Conservation (phyloP, 345 rosid species). For the Arabis hirsuta region DNA sequence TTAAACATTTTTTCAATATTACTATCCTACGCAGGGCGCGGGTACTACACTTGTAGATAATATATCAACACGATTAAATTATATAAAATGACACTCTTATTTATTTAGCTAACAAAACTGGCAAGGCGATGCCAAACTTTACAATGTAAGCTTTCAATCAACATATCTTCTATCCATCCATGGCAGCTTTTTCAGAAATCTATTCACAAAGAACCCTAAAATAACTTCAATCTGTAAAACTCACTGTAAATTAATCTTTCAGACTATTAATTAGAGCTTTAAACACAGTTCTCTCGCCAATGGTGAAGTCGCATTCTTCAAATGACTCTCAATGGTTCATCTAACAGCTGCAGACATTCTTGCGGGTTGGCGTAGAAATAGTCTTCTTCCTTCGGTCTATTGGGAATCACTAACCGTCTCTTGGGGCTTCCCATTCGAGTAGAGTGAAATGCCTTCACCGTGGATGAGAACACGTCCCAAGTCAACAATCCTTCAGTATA, state of each 20-base stretch:
- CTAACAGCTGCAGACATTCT: conserved; percentile 83
- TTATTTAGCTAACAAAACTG: conserved; percentile 40
- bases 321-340: conserved; percentile 59
- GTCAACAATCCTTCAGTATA: conserved; percentile 62
- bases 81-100: conserved; percentile 28
- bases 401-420: conserved; percentile 60
- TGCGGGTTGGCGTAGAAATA: conserved; percentile 91
- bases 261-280: conserved; percentile 25
- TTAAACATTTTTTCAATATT: no score
- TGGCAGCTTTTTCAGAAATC: conserved; percentile 33
- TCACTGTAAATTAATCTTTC: conserved; percentile 21
- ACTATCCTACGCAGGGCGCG: no score
- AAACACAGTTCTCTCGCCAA: conserved; percentile 28
- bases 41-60: no score
- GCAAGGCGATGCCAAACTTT: conserved; percentile 45
- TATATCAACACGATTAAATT: not conserved
- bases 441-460: conserved; percentile 70
- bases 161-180: conserved; percentile 26
- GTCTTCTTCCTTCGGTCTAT: conserved; percentile 96
- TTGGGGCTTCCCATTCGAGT: conserved; percentile 79
- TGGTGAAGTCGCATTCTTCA: conserved; percentile 27
- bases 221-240: conserved; percentile 33
- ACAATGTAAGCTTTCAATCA: conserved; percentile 37
- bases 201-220: conserved; percentile 32
- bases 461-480: conserved; percentile 84